Base-by-base conservation (phyloP, 768 basidiomycete genomes). In the Pleurotus pulmonarius region DNA sequence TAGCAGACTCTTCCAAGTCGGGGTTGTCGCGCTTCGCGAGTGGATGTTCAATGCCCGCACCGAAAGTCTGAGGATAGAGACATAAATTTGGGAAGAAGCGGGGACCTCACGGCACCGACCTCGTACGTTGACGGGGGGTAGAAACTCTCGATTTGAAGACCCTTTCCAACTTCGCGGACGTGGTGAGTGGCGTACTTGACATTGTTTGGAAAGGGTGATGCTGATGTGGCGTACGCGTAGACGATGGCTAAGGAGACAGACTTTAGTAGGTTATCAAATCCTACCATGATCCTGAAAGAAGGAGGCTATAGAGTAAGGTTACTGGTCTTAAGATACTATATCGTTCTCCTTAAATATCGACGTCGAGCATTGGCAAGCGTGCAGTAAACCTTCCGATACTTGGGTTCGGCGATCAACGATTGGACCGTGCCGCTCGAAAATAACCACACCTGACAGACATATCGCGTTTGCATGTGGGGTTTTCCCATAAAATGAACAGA, bases 71-170 rank as follows among this genome's bases (percentile, higher is more conserved):
- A 16, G 20, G 34, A 24, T 39, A 61, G 56, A 40, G 25, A 26
- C 48, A 39, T 12, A 13, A 20, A 26, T 38, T 51, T 29, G 15
- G 13, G 12, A 7, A 46, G 15, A 29, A 38, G 26, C 26, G 13
- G 11, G 39, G 18, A 51, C 59, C 40, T 47, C 29, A 11, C 11
- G 29, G 11, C 3, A 34, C 29, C 8, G 11, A 72, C 74, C 65
- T 75, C 65, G 56, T 64, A 74, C 5, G 66, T 69, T 34, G 71
- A 72, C 12, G 59, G 59, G 7, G 75, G 75, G 59, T 75, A 71
- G 66, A 66, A 76, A 11, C 63, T 59, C 56, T 71, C 69, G 29
- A 76, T 48, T 60, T 67, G 59, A 29, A 71, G 41, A 16, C 65
- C 67, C 18, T 66, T 65, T 12, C 64, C 65, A 43, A 76, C 56